A percentile compares a stretch with the other conserved stretches of the same genome.
Evolutionary conservation across 2,329 filamentous ascomycete genomes (phyloP).

Genomic region (Lachnum nothofagi): DNA sequence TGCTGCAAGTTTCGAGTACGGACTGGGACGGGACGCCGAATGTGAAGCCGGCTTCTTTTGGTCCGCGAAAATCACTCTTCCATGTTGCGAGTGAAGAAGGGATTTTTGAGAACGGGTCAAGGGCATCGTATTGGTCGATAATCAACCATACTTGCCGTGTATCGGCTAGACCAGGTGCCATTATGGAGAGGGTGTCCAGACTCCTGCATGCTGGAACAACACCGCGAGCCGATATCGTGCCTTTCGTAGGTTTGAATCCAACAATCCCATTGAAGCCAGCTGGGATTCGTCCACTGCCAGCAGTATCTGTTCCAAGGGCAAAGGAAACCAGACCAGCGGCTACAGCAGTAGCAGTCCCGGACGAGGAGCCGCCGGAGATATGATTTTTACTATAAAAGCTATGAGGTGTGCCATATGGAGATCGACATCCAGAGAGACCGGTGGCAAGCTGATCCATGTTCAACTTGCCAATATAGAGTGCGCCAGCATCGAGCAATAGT

Average conservation of each 20-base stretch:
- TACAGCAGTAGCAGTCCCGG: constrained; percentile 48
- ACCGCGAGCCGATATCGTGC: constrained; percentile 43
- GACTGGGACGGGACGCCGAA: constrained; percentile 45
- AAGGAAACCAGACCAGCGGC: constrained; percentile 49
- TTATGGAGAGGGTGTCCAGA: constrained; percentile 48
- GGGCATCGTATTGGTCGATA: constrained; percentile 40
- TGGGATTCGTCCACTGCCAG: constrained; percentile 47
- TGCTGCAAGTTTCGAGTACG: constrained; percentile 39
- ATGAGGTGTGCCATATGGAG: constrained; percentile 51
- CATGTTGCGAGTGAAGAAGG: constrained; percentile 27
- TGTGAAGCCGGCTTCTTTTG: constrained; percentile 36
- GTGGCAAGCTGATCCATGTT: constrained; percentile 60
- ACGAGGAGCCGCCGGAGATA: constrained; percentile 51
- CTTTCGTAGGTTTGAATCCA: constrained; percentile 45
- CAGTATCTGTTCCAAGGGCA: constrained; percentile 48
- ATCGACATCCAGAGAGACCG: constrained; percentile 54
- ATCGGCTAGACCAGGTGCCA: constrained; percentile 42
- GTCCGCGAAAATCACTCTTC: constrained; percentile 28
- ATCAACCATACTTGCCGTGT: constrained; percentile 45
- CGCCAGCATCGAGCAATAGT: constrained; percentile 46
- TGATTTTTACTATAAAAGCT: constrained; percentile 47
- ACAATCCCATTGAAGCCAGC: constrained; percentile 47
- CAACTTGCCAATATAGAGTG: constrained; percentile 52
- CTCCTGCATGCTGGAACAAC: constrained; percentile 48
- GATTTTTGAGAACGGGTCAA: constrained; percentile 45